These are phyloP conservation scores for Claviceps purpurea DNA, from an alignment of 2,329 filamentous ascomycete species.

Conservation along the genomic window DNA sequence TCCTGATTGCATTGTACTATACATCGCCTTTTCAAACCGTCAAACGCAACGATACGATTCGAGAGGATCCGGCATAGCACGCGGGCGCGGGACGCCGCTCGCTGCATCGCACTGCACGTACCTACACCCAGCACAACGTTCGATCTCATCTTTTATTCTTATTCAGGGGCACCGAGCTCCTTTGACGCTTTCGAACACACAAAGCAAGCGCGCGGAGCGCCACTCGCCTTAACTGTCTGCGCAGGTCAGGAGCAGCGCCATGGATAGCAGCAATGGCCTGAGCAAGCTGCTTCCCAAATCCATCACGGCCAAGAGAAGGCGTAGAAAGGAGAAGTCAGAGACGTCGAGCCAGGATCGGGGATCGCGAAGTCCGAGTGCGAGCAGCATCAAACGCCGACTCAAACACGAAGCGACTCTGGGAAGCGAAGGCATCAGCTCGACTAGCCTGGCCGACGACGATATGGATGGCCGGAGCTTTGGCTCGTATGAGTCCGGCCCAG, in stretches of 20 bases:
- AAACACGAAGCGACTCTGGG: conserved; percentile 22
- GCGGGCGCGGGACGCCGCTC: too few relatives aligned
- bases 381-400: conserved; percentile 11
- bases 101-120: too few relatives aligned
- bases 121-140: too few relatives aligned
- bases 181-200: neutral
- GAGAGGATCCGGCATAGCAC: too few relatives aligned
- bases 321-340: conserved; percentile 29
- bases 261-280: conserved; percentile 21
- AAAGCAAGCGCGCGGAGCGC: neutral
- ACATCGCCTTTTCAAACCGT: too few relatives aligned
- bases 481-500: conserved; percentile 20
- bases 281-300: conserved; percentile 41
- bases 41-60: too few relatives aligned
- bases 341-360: conserved; percentile 15
- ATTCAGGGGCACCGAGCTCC: neutral
- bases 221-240: neutral
- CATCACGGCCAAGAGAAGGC: conserved; percentile 34
- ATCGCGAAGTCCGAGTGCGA: conserved; percentile 20
- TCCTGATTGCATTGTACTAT: too few relatives aligned
- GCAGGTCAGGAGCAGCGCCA: conserved; percentile 2
- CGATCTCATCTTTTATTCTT: too few relatives aligned
- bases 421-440: conserved; percentile 19
- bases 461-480: conserved; percentile 19
- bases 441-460: conserved; percentile 19